Evolutionary conservation across 352 stramenopile genomes (phyloP).

Genomic region (Globisporangium cylindrosporum): DNA sequence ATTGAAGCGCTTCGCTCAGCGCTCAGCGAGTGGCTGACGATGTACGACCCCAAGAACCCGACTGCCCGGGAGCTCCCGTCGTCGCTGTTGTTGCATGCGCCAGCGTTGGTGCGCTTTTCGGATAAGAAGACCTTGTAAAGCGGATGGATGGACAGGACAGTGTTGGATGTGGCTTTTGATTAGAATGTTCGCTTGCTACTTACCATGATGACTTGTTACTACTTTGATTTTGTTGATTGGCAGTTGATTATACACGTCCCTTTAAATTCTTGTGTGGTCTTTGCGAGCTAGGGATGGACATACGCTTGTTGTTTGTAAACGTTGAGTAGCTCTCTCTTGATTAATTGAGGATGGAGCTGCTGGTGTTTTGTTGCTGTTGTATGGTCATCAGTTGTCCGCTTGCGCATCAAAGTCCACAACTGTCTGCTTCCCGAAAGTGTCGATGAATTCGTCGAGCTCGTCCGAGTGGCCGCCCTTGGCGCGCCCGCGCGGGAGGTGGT

Average conservation of each 20-base stretch:
- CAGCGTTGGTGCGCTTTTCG: constrained; percentile 49
- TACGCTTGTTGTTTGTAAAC: neutral
- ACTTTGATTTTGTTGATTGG: neutral
- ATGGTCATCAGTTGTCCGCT: neutral
- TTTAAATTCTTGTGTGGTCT: neutral
- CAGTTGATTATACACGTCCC: neutral
- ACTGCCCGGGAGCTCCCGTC: constrained; percentile 32
- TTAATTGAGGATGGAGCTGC: neutral
- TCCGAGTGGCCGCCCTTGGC: constrained; percentile 84
- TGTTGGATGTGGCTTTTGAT: neutral
- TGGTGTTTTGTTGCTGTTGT: neutral
- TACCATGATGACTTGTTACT: neutral
- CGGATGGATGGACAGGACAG: neutral
- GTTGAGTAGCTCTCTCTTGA: neutral
- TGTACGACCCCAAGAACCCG: constrained; percentile 62
- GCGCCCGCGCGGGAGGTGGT: constrained; percentile 71
- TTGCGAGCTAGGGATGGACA: neutral
- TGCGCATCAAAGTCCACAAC: constrained; percentile 19
- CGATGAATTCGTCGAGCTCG: constrained; percentile 89
- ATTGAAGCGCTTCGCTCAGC: constrained; percentile 47
- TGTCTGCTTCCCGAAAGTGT: constrained; percentile 65
- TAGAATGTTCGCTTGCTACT: neutral
- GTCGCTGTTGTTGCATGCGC: constrained; percentile 75
- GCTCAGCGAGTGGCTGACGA: constrained; percentile 68
- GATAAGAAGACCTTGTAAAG: constrained; percentile 14